Conservation (phyloP, 2,329 filamentous ascomycete genomes). For the Aureobasidium sp. region DNA sequence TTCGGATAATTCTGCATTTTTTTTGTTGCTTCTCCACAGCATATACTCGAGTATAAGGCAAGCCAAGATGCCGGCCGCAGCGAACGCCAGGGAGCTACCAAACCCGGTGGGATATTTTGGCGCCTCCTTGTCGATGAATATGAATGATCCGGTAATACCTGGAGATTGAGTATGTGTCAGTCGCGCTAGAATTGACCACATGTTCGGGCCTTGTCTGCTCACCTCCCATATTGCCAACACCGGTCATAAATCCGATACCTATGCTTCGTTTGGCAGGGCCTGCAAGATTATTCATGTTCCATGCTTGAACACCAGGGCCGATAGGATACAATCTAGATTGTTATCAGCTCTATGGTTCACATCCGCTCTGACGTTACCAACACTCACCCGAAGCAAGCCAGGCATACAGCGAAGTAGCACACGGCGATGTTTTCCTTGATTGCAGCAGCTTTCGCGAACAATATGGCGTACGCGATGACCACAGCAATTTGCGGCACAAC, state of each 20-base stretch:
- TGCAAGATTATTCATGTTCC: slow-evolving; percentile 29
- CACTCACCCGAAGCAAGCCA: slow-evolving; percentile 23
- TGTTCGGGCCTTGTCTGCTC: not conserved
- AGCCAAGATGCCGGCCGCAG: slow-evolving; percentile 22
- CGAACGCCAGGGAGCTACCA: slow-evolving; percentile 28
- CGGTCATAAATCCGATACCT: slow-evolving; percentile 35
- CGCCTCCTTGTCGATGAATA: slow-evolving; percentile 25
- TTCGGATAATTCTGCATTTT: slow-evolving; percentile 23
- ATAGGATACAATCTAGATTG: slow-evolving; percentile 23
- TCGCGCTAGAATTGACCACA: too few relatives aligned
- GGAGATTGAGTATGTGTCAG: slow-evolving; percentile 19
- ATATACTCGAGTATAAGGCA: slow-evolving; percentile 27
- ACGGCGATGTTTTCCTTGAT: slow-evolving; percentile 55
- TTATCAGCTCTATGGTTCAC: not conserved
- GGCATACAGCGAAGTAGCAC: slow-evolving; percentile 25
- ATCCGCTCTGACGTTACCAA: not conserved
- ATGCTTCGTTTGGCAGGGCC: slow-evolving; percentile 32
- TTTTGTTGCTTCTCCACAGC: slow-evolving; percentile 29
- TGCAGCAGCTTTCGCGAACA: slow-evolving; percentile 57
- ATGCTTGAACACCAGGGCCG: slow-evolving; percentile 25
- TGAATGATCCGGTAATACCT: slow-evolving; percentile 28
- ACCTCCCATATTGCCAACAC: slow-evolving; percentile 35
- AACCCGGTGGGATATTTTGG: slow-evolving; percentile 28
- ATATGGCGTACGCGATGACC: slow-evolving; percentile 71
- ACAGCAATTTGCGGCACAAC: slow-evolving; percentile 63